phyloP scores from a whole-genome alignment of 73 alveolate genomes.

The Stentor roeselii region DNA sequence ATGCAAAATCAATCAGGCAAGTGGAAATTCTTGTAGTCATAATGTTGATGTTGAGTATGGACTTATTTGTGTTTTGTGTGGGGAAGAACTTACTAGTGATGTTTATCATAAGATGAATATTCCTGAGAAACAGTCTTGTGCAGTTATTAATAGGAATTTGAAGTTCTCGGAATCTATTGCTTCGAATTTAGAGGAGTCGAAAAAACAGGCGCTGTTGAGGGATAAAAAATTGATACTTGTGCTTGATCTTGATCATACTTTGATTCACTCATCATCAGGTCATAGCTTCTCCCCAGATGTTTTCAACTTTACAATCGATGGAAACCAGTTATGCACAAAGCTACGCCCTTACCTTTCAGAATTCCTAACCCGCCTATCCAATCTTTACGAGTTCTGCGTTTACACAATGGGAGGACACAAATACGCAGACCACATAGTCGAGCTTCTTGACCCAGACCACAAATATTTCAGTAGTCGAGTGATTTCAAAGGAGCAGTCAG shows the following conservation, averaged over 20 bases:
- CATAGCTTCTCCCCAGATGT: background rate
- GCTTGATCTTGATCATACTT: conserved; percentile 10
- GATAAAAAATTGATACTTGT: background rate
- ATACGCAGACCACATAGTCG: conserved; percentile 5
- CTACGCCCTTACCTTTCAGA: background rate
- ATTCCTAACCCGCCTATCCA: background rate
- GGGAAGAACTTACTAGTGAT: background rate
- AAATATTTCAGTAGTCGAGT: background rate
- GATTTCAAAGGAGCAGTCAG: background rate
- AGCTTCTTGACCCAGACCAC: conserved; percentile 11
- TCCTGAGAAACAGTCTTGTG: background rate
- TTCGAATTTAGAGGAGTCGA: background rate
- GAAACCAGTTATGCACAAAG: background rate
- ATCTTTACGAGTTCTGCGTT: background rate
- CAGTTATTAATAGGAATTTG: background rate
- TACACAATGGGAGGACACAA: conserved; percentile 1
- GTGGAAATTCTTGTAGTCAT: background rate
- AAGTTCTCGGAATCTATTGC: background rate
- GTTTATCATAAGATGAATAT: no score
- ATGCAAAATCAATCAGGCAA: no score
- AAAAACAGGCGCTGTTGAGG: background rate
- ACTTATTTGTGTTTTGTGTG: background rate
- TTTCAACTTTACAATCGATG: background rate
- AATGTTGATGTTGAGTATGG: background rate
- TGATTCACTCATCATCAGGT: background rate